A percentile compares a stretch with the other conserved stretches of the same genome.
phyloP scores from a whole-genome alignment of 495 filamentous ascomycete species.

The Podospora pseudocomata region DNA sequence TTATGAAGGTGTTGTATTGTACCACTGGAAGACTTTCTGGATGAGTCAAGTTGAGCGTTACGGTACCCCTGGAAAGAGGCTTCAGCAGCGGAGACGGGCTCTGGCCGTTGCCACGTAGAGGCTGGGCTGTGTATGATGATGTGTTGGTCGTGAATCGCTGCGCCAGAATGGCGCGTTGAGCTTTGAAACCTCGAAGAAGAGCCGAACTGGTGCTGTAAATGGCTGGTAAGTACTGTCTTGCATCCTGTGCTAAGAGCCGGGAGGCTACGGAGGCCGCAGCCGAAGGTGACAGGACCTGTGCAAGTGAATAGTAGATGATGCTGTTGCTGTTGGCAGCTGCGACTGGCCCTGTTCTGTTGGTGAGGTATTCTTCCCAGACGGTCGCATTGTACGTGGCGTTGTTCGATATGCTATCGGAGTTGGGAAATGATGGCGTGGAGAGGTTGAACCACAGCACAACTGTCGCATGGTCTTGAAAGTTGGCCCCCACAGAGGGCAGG shows the following conservation, averaged over 20 bases:
- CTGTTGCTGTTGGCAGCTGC: slow-evolving; percentile 20
- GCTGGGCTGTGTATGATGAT: slow-evolving; percentile 11
- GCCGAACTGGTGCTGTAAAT: slow-evolving; percentile 17
- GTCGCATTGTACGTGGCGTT: slow-evolving; percentile 27
- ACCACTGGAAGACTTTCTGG: slow-evolving; percentile 28
- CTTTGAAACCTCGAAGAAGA: slow-evolving; percentile 20
- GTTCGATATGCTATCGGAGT: slow-evolving; percentile 26
- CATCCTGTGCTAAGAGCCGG: slow-evolving; percentile 18
- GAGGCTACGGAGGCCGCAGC: slow-evolving; percentile 10
- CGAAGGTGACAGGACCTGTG: slow-evolving; percentile 13
- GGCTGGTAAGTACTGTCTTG: slow-evolving; percentile 16
- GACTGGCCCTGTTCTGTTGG: slow-evolving; percentile 28
- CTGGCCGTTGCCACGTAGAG: slow-evolving; percentile 28
- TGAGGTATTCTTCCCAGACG: slow-evolving; percentile 28
- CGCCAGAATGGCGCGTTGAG: slow-evolving; percentile 24
- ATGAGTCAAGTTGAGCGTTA: slow-evolving; percentile 34
- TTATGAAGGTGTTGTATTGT: slow-evolving; percentile 33
- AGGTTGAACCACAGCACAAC: slow-evolving; percentile 25
- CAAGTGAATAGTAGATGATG: slow-evolving; percentile 17
- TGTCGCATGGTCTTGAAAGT: slow-evolving; percentile 49
- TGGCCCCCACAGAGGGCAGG: slow-evolving; percentile 50
- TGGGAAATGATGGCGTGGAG: slow-evolving; percentile 27
- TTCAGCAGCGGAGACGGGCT: slow-evolving; percentile 25
- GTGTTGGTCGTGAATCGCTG: slow-evolving; percentile 5
- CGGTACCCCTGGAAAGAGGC: slow-evolving; percentile 40